These are phyloP conservation scores for Suillus spraguei DNA, from an alignment of 768 basidiomycete species.

Conservation along the genomic window DNA sequence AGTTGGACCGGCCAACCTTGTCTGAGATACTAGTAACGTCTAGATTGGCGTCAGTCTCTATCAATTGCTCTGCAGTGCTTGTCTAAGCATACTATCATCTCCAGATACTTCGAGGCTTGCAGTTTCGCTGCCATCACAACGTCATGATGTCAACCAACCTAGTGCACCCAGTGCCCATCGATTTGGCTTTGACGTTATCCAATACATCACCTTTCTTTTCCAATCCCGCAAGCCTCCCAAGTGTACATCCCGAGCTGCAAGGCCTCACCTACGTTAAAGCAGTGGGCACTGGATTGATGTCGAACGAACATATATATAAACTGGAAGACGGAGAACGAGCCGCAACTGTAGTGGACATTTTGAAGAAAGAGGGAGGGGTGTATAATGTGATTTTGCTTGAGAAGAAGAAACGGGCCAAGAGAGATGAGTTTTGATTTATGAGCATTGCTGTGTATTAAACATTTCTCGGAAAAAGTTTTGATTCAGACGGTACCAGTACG, in stretches of 20 bases:
- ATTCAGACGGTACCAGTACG: background rate
- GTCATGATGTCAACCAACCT: background rate
- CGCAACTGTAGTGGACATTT: background rate
- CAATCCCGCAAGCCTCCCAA: conserved; percentile 1
- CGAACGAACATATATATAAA: conserved; percentile 6
- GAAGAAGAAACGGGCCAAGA: conserved; percentile 5
- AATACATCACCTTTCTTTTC: background rate
- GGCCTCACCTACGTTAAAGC: conserved; percentile 6
- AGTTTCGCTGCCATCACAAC: background rate
- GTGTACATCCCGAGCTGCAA: conserved; percentile 3
- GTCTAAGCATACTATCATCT: background rate
- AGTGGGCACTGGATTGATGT: conserved; percentile 6
- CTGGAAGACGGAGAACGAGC: background rate
- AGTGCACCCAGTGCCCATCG: background rate
- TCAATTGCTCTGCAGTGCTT: background rate
- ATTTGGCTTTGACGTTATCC: background rate
- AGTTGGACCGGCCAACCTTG: too few relatives aligned
- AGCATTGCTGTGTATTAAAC: background rate
- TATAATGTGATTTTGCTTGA: background rate
- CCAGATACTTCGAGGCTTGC: background rate
- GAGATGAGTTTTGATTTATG: conserved; percentile 5
- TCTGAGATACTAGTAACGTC: background rate
- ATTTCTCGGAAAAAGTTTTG: background rate
- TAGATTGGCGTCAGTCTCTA: background rate
- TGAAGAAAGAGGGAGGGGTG: conserved; percentile 4